A percentile compares a stretch with the other conserved stretches of the same genome.
phyloP scores from a whole-genome alignment of 2,329 filamentous ascomycete species.

The Plenodomus biglobosus region DNA sequence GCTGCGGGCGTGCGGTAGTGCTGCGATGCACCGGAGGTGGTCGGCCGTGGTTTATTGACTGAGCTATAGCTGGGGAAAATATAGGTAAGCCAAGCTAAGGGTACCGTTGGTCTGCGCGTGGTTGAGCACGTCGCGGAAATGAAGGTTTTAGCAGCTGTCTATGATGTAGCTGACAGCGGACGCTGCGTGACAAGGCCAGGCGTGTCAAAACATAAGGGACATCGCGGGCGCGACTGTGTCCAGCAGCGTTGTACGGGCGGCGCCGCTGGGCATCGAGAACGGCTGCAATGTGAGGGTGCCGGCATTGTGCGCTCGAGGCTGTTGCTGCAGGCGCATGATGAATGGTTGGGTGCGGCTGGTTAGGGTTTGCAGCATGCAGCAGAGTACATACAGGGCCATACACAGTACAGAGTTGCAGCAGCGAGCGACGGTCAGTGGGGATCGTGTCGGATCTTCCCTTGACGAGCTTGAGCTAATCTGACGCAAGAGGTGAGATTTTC shows the following conservation, averaged over 20 bases:
- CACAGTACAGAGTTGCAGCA: not conserved
- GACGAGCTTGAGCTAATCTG: constrained; percentile 2
- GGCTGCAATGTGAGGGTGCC: not conserved
- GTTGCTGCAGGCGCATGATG: constrained; percentile 4
- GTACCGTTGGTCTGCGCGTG: not conserved
- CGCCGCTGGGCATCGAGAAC: constrained; percentile 3
- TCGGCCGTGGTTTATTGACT: not conserved
- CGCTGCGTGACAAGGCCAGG: constrained; percentile 1
- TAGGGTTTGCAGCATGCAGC: not conserved
- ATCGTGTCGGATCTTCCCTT: not conserved
- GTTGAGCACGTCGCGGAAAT: constrained; percentile 1
- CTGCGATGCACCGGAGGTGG: constrained; percentile 1
- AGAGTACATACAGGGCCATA: too few species aligned
- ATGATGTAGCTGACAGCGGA: constrained; percentile 7
- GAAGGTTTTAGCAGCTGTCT: not conserved
- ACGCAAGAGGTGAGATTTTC: constrained; percentile 7
- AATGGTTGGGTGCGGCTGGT: not conserved
- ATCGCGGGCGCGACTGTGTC: not conserved
- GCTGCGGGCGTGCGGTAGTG: constrained; percentile 11
- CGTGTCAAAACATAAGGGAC: not conserved
- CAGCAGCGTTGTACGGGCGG: constrained; percentile 4
- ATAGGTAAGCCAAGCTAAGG: not conserved
- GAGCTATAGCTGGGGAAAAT: not conserved
- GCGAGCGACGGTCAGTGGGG: not conserved
- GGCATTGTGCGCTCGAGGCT: not conserved